These are phyloP conservation scores for Emmonsia crescens DNA, from an alignment of 2,329 filamentous ascomycete genomes.

Conservation along the genomic window DNA sequence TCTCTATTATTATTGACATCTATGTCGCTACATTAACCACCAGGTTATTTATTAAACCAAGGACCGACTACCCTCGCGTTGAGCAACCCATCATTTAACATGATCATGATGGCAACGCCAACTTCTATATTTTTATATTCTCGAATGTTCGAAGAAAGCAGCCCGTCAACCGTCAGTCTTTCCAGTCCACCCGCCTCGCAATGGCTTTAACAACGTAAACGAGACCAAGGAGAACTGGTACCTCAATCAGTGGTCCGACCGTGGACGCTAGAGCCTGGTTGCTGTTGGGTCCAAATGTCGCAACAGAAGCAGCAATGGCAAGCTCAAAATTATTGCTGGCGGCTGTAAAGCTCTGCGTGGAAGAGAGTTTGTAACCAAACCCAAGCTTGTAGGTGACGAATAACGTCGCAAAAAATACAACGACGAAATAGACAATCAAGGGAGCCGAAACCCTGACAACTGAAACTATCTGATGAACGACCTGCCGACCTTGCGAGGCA, in stretches of 20 bases:
- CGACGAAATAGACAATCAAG: slow-evolving; percentile 66
- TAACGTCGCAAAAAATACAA: slow-evolving; percentile 63
- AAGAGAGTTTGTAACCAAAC: slow-evolving; percentile 58
- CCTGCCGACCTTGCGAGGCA: slow-evolving; percentile 64
- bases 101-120: not conserved
- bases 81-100: not conserved
- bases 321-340: slow-evolving; percentile 91
- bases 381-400: slow-evolving; percentile 52
- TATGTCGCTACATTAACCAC: not conserved
- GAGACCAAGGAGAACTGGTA: slow-evolving; percentile 65
- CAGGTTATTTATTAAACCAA: not conserved
- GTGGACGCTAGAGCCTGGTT: slow-evolving; percentile 73
- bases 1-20: not conserved
- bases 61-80: not conserved
- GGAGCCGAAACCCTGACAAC: slow-evolving; percentile 74
- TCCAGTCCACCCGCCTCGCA: slow-evolving; percentile 19
- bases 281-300: slow-evolving; percentile 65
- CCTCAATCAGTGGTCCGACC: slow-evolving; percentile 76
- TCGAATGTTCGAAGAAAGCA: not conserved
- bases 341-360: slow-evolving; percentile 77
- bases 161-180: not conserved
- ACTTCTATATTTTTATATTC: not conserved
- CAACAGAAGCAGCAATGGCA: slow-evolving; percentile 77
- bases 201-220: slow-evolving; percentile 61
- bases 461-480: slow-evolving; percentile 72